Evolutionary conservation across 257 asterid species (phyloP), one percentile per base, ranked within the genome.

Genomic region (Solanum chiquidenum): DNA sequence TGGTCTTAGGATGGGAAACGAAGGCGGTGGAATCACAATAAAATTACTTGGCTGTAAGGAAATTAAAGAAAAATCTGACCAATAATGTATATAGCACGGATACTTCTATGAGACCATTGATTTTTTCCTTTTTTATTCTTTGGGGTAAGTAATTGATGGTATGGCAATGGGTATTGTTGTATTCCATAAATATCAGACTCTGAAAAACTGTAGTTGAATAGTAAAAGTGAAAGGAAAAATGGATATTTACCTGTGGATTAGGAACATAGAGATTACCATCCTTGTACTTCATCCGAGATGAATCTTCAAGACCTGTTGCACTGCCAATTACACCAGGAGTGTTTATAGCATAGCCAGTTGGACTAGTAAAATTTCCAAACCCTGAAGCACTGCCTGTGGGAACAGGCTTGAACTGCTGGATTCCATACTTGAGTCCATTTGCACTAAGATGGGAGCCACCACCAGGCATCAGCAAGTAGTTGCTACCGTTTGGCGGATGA

Each of bases 401-500:
- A 60, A 94, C 93, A 75, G 96, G 94, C 94, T 97, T 97, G 91
- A 92, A 94, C 85, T 92, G 99, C 90, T 95, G 99, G 87, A 97
- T 93, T 49, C 98, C 96, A 91, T 95, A 97, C 93, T 97, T 97
- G 74, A 95, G 92, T 71, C 96, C 95, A 25, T 75, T 92, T 3
- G 95, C 90, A 82, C 93, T 87, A 46, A 95, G 55, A 89, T 95
- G 98, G 88, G 98, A 92, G 91, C 93, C 92, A 87, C 90, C 94
- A 69, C 99, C 98, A 68, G 99, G 96, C 99, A 97, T 93, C 90
- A 97, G 90, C 91, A 97, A 62, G 80, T 91, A 95, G 90, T 93
- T 95, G 95, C 90, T 93, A 46, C 98, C 99, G 76, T 95, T 97
- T n/a, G 99, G 90, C 40, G 98, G 98, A 76, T 97, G 99, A 69